Percentiles rank a stretch among this genome's conserved stretches.
phyloP scores from a whole-genome alignment of 1,284 basidiomycete genomes.

The Fomes fomentarius region DNA sequence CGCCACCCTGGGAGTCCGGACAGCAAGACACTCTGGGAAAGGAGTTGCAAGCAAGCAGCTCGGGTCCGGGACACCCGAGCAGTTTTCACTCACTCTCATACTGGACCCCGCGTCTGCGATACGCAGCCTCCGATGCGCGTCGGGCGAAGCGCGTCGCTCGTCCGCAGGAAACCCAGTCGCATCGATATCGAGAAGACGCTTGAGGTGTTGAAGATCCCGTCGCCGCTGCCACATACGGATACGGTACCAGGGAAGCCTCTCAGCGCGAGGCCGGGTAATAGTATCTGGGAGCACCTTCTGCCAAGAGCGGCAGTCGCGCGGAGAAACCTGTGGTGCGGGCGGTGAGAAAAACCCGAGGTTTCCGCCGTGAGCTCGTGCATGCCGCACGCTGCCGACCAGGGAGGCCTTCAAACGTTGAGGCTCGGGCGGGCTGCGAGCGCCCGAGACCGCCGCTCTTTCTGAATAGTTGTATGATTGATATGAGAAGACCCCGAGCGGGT shows the following conservation, averaged over 20 bases:
- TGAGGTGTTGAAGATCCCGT: no score
- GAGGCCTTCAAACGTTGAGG: neutral
- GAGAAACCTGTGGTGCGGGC: slow-evolving; percentile 21
- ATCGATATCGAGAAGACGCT: neutral
- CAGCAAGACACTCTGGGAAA: neutral
- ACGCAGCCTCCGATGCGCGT: slow-evolving; percentile 5
- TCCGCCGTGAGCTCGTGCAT: slow-evolving; percentile 5
- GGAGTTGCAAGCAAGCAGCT: neutral
- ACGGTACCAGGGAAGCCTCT: neutral
- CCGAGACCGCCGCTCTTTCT: neutral
- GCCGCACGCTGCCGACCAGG: neutral
- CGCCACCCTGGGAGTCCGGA: neutral
- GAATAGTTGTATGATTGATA: no score
- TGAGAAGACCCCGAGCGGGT: no score
- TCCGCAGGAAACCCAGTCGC: neutral
- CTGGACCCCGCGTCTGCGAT: neutral
- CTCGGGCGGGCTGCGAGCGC: neutral
- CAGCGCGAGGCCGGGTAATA: neutral
- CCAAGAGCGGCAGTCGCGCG: neutral
- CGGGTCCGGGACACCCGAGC: neutral
- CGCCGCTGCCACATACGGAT: neutral
- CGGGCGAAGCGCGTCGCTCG: slow-evolving; percentile 6
- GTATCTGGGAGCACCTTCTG: neutral
- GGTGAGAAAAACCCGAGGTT: slow-evolving; percentile 23
- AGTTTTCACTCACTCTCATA: neutral